Evolutionary conservation across 139 green algal species (phyloP), one percentile per base, ranked within the genome.

Genomic region (Chlamydomonas sp.): DNA sequence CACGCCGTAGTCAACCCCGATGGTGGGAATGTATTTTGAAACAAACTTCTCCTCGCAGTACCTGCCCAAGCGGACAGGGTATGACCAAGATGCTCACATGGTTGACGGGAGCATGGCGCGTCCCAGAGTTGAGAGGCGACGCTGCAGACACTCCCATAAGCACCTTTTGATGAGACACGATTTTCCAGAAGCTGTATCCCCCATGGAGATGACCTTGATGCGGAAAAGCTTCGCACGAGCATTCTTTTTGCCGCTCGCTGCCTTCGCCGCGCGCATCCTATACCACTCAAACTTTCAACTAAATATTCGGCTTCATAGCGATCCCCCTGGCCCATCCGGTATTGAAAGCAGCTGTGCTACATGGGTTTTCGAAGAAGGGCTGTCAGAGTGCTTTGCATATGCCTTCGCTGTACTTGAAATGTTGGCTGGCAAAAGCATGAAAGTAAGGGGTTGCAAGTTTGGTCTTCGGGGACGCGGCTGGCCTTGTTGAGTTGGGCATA

Each of bases 21-120:
- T 96, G 5, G 94, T 96, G 8, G 93, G 91, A 9, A 96, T 93
- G 88, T 96, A 96, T 80, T 94, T 95, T 6, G 89, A 90, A 1
- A 95, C 79, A 67, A 95, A 96, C 80, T 95, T 96, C 20, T 94
- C 93, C 63, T 96, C 93, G 78, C 94, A 96, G 80, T 94, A 96
- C 63, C 93, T 96, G 92, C 31, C 31, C 31, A 49, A 49, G 31
- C 31, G 31, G 31, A 16, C 61, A n/a, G 69, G 49, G 57, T 73
- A 7, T 57, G 66, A 20, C 7, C 67, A 15, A 72, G 78, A 49
- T 49, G 31, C 31, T 49, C 31, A 49, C 31, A 49, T 49, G 31
- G 31, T 49, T 49, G 31, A 49, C 31, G 31, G 31, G 31, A 49
- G 31, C 31, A 49, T 49, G 31, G 31, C 31, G 31, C 31, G 31